Percentiles rank a stretch among this genome's conserved stretches.
Evolutionary conservation across 2,329 filamentous ascomycete species (phyloP).

Genomic region (Botrytis cinerea): DNA sequence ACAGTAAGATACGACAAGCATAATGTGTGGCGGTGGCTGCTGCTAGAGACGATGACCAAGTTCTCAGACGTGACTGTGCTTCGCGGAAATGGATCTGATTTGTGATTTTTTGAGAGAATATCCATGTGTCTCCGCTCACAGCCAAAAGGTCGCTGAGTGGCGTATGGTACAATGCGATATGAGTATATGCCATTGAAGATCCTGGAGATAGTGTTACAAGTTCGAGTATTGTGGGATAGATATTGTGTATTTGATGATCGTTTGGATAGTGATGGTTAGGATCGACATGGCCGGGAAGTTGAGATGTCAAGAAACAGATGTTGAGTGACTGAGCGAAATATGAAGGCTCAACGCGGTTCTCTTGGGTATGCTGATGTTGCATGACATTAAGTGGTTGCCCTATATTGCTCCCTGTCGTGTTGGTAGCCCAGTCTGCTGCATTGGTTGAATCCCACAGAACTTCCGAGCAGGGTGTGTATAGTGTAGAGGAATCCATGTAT

Average conservation of each 20-base stretch:
- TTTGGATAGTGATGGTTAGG: conserved; percentile 41
- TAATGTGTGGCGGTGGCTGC: conserved; percentile 52
- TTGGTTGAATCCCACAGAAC: conserved; percentile 53
- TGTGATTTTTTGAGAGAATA: conserved; percentile 56
- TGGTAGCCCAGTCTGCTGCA: conserved; percentile 49
- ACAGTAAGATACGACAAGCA: conserved; percentile 52
- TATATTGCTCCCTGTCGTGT: conserved; percentile 21
- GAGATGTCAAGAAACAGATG: conserved; percentile 35
- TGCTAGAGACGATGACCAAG: conserved; percentile 49
- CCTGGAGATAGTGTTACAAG: conserved; percentile 47
- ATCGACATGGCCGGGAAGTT: conserved; percentile 34
- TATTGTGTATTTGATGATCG: conserved; percentile 21
- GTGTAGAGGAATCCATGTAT: conserved; percentile 22
- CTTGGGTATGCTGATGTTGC: conserved; percentile 26
- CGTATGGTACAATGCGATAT: conserved; percentile 58
- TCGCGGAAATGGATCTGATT: conserved; percentile 48
- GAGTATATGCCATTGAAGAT: conserved; percentile 53
- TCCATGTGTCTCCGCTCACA: conserved; percentile 59
- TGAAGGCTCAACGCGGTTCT: conserved; percentile 22
- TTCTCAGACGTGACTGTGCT: conserved; percentile 50
- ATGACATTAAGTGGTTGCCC: conserved; percentile 28
- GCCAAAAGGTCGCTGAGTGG: conserved; percentile 60
- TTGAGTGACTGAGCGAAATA: conserved; percentile 36
- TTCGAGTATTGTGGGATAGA: conserved; percentile 26
- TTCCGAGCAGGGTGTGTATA: conserved; percentile 42